Evolutionary conservation across 1,139 yeast species (phyloP), one percentile per base, ranked within the genome.

Genomic region (Waltiozyma sp.): DNA sequence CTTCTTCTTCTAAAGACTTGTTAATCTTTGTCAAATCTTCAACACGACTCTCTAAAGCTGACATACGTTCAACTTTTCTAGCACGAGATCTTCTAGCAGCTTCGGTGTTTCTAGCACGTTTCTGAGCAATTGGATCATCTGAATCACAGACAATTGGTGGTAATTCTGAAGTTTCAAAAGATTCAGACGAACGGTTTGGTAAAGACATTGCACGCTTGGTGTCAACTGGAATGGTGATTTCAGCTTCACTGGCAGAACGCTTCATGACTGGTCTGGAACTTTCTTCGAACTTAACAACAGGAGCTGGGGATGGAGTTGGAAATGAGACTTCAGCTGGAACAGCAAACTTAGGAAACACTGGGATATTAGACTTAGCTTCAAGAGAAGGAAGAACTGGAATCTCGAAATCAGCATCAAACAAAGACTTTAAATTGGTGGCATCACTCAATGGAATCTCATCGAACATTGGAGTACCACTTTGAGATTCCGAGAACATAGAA

Each of bases 81-180:
- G 95, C 95, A 55, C 97, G 75, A 38, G 96, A 87, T 60, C 96
- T 75, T 64, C 97, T 79, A 15, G 97, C 97, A 48, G 97, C 96
- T 62, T 88, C 96, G 21, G 97, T 89, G 71, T 89, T 89, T 63
- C 89, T 79, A 37, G 96, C 96, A 58, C 98, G 79, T 63, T 89
- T 86, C 57, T 85, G 60, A 42, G 87, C 75, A 46, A 73, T 75
- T 19, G 81, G 77, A 63, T 88, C 95, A 43, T 61, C 63, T 34
- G 72, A 68, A 35, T 70, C 69, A 35, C 74, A 73, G 43, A 79
- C 69, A 45, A 84, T 72, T 14, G 95, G 95, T 49, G 75, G 71
- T 60, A 88, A 72, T 39, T 88, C 88, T 47, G 80, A 66, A 49
- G 73, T 77, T 58, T 80, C n/a, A n/a, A n/a, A n/a, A n/a, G n/a